A percentile compares a stretch with the other conserved stretches of the same genome.
phyloP scores from a whole-genome alignment of 2,329 filamentous ascomycete genomes.

The Diaporthe citriasiana region DNA sequence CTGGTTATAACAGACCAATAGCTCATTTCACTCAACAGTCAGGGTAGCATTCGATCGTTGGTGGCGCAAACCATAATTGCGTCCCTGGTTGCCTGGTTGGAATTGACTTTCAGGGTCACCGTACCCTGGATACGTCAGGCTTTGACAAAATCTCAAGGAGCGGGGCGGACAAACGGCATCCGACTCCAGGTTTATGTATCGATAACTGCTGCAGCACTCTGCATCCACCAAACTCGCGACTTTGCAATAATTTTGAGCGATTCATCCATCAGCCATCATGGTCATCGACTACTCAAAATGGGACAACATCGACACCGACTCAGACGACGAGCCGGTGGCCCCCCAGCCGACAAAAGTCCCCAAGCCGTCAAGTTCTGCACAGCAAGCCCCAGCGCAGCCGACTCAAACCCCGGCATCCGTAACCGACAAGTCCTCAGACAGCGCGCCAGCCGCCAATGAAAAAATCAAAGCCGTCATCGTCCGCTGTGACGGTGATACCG shows the following conservation, averaged over 20 bases:
- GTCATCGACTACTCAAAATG: slow-evolving; percentile 25
- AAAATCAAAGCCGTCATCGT: background rate
- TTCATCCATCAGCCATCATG: background rate
- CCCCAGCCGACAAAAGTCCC: background rate
- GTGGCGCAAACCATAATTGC: too few species aligned
- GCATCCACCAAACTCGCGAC: background rate
- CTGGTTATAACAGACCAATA: too few species aligned
- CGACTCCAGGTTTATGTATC: too few species aligned
- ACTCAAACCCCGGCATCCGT: background rate
- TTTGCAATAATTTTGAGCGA: background rate
- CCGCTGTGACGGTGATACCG: background rate
- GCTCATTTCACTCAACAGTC: too few species aligned
- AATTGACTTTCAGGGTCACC: too few species aligned
- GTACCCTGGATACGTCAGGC: too few species aligned
- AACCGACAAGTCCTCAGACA: background rate
- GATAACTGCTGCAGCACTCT: background rate
- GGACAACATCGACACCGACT: slow-evolving; percentile 23
- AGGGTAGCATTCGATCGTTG: too few species aligned
- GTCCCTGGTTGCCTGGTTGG: too few species aligned
- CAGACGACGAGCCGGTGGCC: background rate
- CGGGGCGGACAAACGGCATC: background rate
- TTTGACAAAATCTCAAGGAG: background rate
- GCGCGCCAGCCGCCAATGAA: too few species aligned
- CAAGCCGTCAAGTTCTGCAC: background rate
- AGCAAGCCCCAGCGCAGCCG: background rate